These are phyloP conservation scores for Yarrowia phangngaensis DNA, from an alignment of 805 yeast genomes.

Conservation along the genomic window DNA sequence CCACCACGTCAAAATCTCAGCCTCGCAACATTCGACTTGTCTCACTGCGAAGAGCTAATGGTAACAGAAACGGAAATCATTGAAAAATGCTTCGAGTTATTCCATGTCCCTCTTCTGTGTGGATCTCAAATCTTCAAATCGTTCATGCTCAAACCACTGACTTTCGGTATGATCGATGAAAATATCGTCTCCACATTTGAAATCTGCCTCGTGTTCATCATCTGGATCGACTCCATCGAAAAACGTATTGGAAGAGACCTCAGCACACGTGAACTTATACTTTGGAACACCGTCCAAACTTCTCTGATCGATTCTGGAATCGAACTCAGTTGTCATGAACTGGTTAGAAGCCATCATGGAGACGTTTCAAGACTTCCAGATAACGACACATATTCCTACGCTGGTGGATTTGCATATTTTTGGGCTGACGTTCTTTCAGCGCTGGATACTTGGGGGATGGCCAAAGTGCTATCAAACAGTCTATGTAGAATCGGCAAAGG, in stretches of 20 bases:
- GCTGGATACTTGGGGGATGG: constrained; percentile 35
- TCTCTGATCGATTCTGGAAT: constrained; percentile 30
- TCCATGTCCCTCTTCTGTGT: constrained; percentile 32
- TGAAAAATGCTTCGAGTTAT: constrained; percentile 33
- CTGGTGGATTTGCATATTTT: constrained; percentile 33
- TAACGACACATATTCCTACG: constrained; percentile 15
- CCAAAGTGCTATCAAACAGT: constrained; percentile 32
- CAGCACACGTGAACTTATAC: constrained; percentile 28
- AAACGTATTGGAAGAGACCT: constrained; percentile 27
- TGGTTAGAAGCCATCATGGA: constrained; percentile 21
- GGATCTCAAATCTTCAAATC: constrained; percentile 33
- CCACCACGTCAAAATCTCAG: constrained; percentile 19
- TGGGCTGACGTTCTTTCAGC: constrained; percentile 35
- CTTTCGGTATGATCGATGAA: constrained; percentile 30
- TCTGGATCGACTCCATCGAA: constrained; percentile 37
- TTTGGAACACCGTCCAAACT: constrained; percentile 32
- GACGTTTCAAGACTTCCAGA: constrained; percentile 1
- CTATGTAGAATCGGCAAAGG: constrained; percentile 23
- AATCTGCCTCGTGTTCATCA: constrained; percentile 32
- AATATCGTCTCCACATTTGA: constrained; percentile 33
- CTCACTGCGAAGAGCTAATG: constrained; percentile 25
- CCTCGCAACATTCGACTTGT: constrained; percentile 11
- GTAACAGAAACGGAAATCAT: constrained; percentile 30
- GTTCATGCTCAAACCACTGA: constrained; percentile 33
- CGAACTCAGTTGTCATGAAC: constrained; percentile 20